phyloP scores from a whole-genome alignment of 768 basidiomycete genomes.

The Russula lepida region DNA sequence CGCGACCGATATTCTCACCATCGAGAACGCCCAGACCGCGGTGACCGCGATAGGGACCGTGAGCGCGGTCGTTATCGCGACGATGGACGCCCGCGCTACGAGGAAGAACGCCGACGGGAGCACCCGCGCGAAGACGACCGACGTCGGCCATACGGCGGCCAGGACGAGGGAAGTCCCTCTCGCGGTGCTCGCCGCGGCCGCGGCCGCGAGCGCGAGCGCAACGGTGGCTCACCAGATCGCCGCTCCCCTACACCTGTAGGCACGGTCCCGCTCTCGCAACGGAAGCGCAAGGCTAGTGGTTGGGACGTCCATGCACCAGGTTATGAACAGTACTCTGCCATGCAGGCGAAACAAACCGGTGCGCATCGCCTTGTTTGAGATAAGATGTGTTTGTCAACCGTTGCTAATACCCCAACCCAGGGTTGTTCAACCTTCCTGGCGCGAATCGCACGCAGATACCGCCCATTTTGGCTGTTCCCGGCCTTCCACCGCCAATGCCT shows the following conservation, averaged over 20 bases:
- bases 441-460: constrained; percentile 85
- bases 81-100: constrained; percentile 26
- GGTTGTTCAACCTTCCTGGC: constrained; percentile 93
- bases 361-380: constrained; percentile 15
- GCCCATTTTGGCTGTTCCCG: constrained; percentile 73
- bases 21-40: constrained; percentile 30
- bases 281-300: constrained; percentile 81
- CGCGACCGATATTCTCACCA: constrained; percentile 24
- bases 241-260: constrained; percentile 89
- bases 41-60: constrained; percentile 37
- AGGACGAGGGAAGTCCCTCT: constrained; percentile 31
- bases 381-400: background rate
- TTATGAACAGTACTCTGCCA: constrained; percentile 88
- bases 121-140: constrained; percentile 33
- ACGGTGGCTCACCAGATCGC: constrained; percentile 64
- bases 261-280: constrained; percentile 69
- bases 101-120: constrained; percentile 34
- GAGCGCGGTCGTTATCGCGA: constrained; percentile 38
- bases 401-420: constrained; percentile 32
- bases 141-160: constrained; percentile 17
- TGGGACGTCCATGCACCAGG: constrained; percentile 97
- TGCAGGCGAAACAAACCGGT: constrained; percentile 99
- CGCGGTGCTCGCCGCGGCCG: constrained; percentile 39
- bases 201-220: constrained; percentile 41
- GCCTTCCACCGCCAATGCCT: constrained; percentile 74